These are phyloP conservation scores for Botrytis aclada DNA, from an alignment of 2,329 filamentous ascomycete genomes.

Conservation along the genomic window DNA sequence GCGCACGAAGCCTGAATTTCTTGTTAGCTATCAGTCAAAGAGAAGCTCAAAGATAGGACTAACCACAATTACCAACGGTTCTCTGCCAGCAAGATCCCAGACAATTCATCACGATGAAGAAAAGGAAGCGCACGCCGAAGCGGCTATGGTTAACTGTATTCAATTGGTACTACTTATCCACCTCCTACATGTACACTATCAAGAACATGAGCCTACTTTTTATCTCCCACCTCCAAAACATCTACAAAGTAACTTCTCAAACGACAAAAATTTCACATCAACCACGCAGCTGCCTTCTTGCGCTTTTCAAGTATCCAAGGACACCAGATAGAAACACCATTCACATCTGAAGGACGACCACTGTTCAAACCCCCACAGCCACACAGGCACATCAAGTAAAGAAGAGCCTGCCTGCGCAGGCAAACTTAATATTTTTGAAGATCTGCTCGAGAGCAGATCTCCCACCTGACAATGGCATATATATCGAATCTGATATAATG, in stretches of 20 bases:
- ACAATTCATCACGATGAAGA: too few species aligned
- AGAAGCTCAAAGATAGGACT: too few species aligned
- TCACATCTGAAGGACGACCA: not conserved
- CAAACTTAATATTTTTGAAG: not conserved
- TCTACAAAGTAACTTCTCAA: not conserved
- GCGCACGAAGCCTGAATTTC: too few species aligned
- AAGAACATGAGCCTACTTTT: not conserved
- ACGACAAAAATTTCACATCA: too few species aligned
- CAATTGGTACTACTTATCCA: not conserved
- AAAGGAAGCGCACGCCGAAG: not conserved
- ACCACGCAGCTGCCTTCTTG: not conserved
- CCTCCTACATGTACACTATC: not conserved
- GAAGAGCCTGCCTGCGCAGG: not conserved
- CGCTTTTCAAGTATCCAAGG: not conserved
- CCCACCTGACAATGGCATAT: not conserved
- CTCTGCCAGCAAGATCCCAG: not conserved
- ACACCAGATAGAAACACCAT: not conserved
- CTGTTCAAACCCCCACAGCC: not conserved
- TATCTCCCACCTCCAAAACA: not conserved
- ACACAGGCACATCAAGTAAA: not conserved
- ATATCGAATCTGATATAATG: not conserved
- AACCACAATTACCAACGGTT: too few species aligned
- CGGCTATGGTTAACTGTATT: not conserved
- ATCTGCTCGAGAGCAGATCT: not conserved
- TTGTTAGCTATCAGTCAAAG: too few species aligned